A percentile compares a stretch with the other conserved stretches of the same genome.
phyloP scores from a whole-genome alignment of 2,329 filamentous ascomycete species.

The Ophiocordyceps camponoti-leonardi region DNA sequence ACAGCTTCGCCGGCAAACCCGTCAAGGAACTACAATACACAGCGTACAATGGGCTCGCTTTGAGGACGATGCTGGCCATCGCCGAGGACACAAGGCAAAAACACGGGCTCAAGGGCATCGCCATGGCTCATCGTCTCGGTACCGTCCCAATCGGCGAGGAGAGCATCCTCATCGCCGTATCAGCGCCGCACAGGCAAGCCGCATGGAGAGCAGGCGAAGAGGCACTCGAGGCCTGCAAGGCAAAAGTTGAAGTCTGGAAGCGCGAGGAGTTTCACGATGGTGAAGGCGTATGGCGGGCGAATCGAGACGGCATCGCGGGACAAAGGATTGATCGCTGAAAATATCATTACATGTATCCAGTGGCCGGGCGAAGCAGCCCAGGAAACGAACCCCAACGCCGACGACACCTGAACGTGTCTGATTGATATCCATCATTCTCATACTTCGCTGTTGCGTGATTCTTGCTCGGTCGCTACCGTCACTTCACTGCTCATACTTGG shows the following conservation, averaged over 20 bases:
- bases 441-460: neutral
- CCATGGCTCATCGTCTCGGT: slow-evolving; percentile 72
- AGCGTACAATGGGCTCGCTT: slow-evolving; percentile 53
- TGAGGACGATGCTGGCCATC: slow-evolving; percentile 51
- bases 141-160: slow-evolving; percentile 81
- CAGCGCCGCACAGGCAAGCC: slow-evolving; percentile 63
- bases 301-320: slow-evolving; percentile 53
- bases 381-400: too few species aligned
- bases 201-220: slow-evolving; percentile 84
- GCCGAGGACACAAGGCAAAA: slow-evolving; percentile 36
- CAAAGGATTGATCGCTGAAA: slow-evolving; percentile 19
- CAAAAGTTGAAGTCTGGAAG: slow-evolving; percentile 88
- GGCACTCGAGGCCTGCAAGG: slow-evolving; percentile 74
- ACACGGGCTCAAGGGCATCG: slow-evolving; percentile 54
- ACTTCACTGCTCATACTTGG: slow-evolving; percentile 10
- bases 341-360: neutral
- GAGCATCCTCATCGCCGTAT: slow-evolving; percentile 79
- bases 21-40: slow-evolving; percentile 62
- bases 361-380: too few species aligned
- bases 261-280: slow-evolving; percentile 69
- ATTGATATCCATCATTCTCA: neutral
- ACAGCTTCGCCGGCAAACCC: slow-evolving; percentile 53
- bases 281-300: slow-evolving; percentile 74
- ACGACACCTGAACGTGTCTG: neutral
- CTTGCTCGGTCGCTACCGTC: neutral